Evolutionary conservation across 768 basidiomycete species (phyloP), one percentile per base, ranked within the genome.

Genomic region (Leccinum aurantiacum): DNA sequence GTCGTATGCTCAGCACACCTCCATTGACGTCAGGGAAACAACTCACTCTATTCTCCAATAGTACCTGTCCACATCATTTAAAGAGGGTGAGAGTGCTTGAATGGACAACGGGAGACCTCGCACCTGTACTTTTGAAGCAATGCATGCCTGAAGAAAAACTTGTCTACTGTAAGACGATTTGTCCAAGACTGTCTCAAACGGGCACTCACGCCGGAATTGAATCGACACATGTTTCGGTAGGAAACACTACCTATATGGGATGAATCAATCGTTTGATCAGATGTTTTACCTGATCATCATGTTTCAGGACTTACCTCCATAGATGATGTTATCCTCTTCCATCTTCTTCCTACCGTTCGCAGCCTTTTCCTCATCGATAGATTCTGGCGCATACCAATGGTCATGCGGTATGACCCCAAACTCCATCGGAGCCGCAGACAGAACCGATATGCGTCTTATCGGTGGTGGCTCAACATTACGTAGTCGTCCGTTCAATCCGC

Each of bases 181-280:
- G 44, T 38, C 17, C 24, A 10, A 33, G 22, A 37, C 14, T 4
- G 41, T 49, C 22, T 10, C 11, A 29, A 6, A 2, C 9, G 25
- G 10, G 24, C 3, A 75, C 82, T 66, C 62, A 88, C 85, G 1
- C 86, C 87, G 2, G 86, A 88, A 68, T 89, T 87, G 76, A 82
- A 91, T 19, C 89, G 78, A 72, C 89, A 90, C 89, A 91, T 89
- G 63, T 89, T 87, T 17, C 87, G 80, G 63, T 90, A 89, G 3
- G 75, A 17, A 35, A 63, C 52, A 60, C 62, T 58, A 33, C 60
- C 62, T 68, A 24, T 4, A 53, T 5, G 38, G 24, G 46, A 48
- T 54, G 17, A 38, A 9, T 27, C 6, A 2, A 52, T 19, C 14
- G 11, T 6, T 22, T 31, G n/a, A 31, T 19, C 37, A 14, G 6